Base-by-base conservation (phyloP, 1,139 yeast genomes). In the Yamadazyma conglobata region DNA sequence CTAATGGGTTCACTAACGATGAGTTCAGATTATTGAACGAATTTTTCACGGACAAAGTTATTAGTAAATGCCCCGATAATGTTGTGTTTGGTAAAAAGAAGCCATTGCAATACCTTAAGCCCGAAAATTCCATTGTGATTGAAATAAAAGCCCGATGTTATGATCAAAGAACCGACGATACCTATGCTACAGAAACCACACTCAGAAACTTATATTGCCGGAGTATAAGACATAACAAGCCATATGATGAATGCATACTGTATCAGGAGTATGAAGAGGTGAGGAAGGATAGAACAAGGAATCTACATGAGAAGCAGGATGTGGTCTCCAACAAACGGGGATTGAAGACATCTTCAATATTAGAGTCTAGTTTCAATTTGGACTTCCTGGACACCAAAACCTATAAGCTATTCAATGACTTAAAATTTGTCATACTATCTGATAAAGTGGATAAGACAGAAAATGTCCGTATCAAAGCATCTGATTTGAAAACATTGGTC, bases 131-230 rank as follows among this genome's bases (percentile, higher is more conserved):
- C 1, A 48, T 88, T 2, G 93, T 89, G 0, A 51, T 91, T n/a
- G 95, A 88, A 50, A 76, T 89, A 7, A 86, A 84, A 49, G 95
- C 95, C 0, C 64, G 95, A 23, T 79, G 89, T 5, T 67, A 87
- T 10, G 79, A 78, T 42, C 60, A 61, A 42, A 53, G 73, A 33
- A 49, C 68, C 22, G 67, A 62, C 12, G 55, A 50, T 12, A 65
- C 69, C 4, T 88, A 77, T 47, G 78, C 79, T 1, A 76, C 79
- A 0, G 83, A 79, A 0, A 66, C 81, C 4, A 85, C 96, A 0
- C 60, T 91, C 15, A 75, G 87, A 41, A 83, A 84, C 44, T 84
- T 91, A 0, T 79, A 87, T 50, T 83, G 89, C 48, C 65, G 82
- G 27, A 48, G 70, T 6, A 63, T 89, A 1, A 56, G 97, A 28